Conservation (phyloP, 305 asterid genomes). For the Stenogyne calaminthoides region DNA sequence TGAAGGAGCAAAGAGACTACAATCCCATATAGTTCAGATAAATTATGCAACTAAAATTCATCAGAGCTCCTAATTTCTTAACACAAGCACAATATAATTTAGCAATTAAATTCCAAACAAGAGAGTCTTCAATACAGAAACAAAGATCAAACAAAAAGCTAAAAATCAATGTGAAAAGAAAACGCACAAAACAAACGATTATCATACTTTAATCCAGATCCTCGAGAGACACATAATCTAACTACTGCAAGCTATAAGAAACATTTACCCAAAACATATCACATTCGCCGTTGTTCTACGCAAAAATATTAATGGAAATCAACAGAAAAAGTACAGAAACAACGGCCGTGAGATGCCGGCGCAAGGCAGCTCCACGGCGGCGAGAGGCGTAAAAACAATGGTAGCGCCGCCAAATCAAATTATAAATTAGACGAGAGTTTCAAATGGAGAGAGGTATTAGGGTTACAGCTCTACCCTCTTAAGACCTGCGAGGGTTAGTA, state of each 20-base stretch:
- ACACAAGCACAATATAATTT: neutral
- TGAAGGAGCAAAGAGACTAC: neutral
- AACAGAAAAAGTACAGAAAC: no score
- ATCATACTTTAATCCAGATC: neutral
- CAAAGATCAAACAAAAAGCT: neutral
- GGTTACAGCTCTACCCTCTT: neutral
- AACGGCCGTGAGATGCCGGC: neutral
- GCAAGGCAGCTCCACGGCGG: neutral
- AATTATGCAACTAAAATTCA: neutral
- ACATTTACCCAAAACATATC: neutral
- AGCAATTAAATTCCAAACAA: neutral
- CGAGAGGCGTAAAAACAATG: neutral
- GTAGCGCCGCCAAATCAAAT: neutral
- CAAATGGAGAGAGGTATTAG: neutral
- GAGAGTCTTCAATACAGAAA: neutral
- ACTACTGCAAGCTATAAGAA: neutral
- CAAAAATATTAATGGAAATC: no score
- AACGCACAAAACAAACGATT: neutral
- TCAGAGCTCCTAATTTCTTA: no score
- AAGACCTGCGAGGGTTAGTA: neutral
- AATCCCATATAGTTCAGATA: neutral
- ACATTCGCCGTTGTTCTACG: neutral
- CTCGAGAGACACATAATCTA: neutral
- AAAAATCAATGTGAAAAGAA: neutral
- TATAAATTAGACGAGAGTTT: neutral